A percentile compares a stretch with the other conserved stretches of the same genome.
Evolutionary conservation across 139 green algal genomes (phyloP).

Genomic region (Limnomonas spitsbergensis): DNA sequence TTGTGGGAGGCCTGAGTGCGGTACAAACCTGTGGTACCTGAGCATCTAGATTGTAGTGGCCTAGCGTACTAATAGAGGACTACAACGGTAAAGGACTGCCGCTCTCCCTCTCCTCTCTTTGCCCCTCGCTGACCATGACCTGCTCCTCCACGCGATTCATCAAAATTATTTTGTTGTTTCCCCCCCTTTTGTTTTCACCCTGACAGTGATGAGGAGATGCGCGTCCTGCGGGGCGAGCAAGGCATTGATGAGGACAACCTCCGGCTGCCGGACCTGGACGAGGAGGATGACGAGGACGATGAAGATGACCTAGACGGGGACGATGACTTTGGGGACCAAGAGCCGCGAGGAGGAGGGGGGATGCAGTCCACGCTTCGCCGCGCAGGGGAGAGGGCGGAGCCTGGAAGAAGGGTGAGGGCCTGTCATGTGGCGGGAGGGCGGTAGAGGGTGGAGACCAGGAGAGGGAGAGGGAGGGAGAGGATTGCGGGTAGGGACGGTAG

Average conservation of each 20-base stretch:
- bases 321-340: constrained; percentile 2
- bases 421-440: too few species aligned
- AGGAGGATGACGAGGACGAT: constrained; percentile 10
- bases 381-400: neutral
- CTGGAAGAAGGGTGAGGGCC: neutral
- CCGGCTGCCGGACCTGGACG: constrained; percentile 13
- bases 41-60: too few species aligned
- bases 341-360: neutral
- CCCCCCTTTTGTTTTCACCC: neutral
- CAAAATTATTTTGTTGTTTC: neutral
- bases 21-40: too few species aligned
- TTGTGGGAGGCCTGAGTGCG: too few species aligned
- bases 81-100: too few species aligned
- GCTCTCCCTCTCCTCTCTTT: too few species aligned
- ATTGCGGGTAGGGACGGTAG: neutral
- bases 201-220: constrained; percentile 70
- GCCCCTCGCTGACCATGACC: too few species aligned
- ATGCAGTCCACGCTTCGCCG: neutral
- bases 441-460: neutral
- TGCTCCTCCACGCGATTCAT: too few species aligned
- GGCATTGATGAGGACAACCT: constrained; percentile 52
- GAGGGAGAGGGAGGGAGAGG: neutral
- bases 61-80: too few species aligned
- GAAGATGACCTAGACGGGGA: constrained; percentile 17
- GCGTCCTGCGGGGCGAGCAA: constrained; percentile 68